Conservation (phyloP, 1,284 basidiomycete species). For the Leccinum angustisporum region DNA sequence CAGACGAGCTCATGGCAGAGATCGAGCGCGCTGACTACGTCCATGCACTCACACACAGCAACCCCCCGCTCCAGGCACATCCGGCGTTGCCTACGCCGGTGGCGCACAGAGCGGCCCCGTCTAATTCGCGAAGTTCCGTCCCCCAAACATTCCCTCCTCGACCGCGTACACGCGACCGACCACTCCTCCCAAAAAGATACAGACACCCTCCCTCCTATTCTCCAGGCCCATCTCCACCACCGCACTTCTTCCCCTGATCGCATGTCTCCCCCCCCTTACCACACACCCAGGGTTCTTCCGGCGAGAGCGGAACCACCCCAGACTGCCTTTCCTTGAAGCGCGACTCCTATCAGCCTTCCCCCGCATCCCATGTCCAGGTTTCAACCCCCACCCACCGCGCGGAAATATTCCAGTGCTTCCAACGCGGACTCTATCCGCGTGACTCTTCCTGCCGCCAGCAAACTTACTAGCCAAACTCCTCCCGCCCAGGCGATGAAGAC, state of each 20-base stretch:
- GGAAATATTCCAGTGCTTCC: constrained; percentile 36
- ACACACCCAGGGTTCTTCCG: constrained; percentile 44
- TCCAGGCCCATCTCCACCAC: constrained; percentile 37
- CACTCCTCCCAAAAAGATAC: constrained; percentile 36
- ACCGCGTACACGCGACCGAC: constrained; percentile 48
- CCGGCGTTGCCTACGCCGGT: constrained; percentile 53
- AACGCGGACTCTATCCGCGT: constrained; percentile 40
- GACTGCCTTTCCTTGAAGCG: constrained; percentile 51
- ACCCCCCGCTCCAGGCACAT: constrained; percentile 38
- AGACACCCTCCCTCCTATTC: constrained; percentile 47
- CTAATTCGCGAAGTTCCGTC: constrained; percentile 35
- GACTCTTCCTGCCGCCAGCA: constrained; percentile 43
- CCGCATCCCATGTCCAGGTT: constrained; percentile 21
- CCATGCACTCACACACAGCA: constrained; percentile 36
- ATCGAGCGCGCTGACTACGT: constrained; percentile 54
- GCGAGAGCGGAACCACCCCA: constrained; percentile 46
- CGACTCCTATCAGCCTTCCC: constrained; percentile 42
- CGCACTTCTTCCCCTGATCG: constrained; percentile 49
- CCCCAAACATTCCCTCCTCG: constrained; percentile 43
- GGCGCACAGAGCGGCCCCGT: constrained; percentile 40
- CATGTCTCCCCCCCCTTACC: constrained; percentile 45
- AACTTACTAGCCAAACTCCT: constrained; percentile 53
- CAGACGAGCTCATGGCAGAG: constrained; percentile 65
- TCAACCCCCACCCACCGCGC: constrained; percentile 34
- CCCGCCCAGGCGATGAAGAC: constrained; percentile 53